Evolutionary conservation across 768 basidiomycete species (phyloP).

Genomic region (Mycena metata): DNA sequence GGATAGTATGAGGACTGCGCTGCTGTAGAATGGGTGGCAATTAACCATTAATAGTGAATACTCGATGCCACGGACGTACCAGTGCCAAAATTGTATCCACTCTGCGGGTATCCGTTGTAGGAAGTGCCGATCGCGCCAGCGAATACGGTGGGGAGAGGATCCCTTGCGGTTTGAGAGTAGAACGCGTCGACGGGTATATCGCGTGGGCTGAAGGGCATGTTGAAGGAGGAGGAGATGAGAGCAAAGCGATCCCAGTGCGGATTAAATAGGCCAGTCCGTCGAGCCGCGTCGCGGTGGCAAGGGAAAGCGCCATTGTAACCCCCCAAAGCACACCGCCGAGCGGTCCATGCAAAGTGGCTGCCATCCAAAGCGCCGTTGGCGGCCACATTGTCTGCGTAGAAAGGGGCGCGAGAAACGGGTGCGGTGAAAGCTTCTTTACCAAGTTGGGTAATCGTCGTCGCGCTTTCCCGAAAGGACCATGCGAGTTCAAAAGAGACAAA

Average conservation of each 20-base stretch:
- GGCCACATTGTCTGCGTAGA: conserved; percentile 19
- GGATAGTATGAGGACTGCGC: conserved; percentile 23
- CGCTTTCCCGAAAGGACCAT: not conserved
- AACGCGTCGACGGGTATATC: conserved; percentile 19
- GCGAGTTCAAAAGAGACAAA: not conserved
- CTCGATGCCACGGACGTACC: conserved; percentile 15
- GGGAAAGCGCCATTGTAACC: conserved; percentile 31
- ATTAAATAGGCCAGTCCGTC: conserved; percentile 19
- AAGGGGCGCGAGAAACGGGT: conserved; percentile 6
- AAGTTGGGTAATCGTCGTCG: not conserved
- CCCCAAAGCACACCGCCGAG: conserved; percentile 15
- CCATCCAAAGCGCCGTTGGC: conserved; percentile 20
- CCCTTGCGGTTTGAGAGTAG: conserved; percentile 5
- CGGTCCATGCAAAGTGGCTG: conserved; percentile 12
- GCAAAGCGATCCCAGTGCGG: not conserved
- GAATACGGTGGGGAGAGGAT: conserved; percentile 24
- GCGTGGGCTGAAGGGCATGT: conserved; percentile 23
- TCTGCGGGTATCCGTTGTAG: conserved; percentile 21
- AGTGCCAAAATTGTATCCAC: conserved; percentile 21
- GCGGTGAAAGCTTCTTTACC: conserved; percentile 16
- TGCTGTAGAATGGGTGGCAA: conserved; percentile 27
- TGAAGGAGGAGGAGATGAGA: not conserved
- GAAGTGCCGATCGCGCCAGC: conserved; percentile 26
- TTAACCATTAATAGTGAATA: not conserved
- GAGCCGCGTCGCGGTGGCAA: not conserved